phyloP scores from a whole-genome alignment of 169 alveolate species.

The Plasmodium knowlesi region DNA sequence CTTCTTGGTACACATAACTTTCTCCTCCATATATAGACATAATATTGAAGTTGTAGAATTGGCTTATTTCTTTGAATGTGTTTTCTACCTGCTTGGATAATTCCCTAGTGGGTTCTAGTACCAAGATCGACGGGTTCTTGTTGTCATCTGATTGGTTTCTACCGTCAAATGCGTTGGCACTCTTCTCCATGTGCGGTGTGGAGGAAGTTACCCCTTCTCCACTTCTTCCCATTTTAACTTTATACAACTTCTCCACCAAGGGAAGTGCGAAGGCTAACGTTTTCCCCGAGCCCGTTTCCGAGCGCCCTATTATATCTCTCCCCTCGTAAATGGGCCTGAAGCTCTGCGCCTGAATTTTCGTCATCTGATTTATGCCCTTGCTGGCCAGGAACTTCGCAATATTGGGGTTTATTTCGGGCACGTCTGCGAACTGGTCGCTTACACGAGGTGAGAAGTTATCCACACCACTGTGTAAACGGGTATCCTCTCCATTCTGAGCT shows the following conservation, averaged over 20 bases:
- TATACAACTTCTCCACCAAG: constrained; percentile 76
- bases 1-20: constrained; percentile 89
- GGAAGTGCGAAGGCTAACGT: constrained; percentile 93
- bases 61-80: constrained; percentile 81
- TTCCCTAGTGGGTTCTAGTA: constrained; percentile 92
- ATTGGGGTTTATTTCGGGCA: constrained; percentile 25
- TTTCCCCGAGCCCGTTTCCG: constrained; percentile 94
- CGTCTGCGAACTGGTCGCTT: not conserved
- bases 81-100: constrained; percentile 88
- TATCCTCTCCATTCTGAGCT: not conserved
- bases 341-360: constrained; percentile 56
- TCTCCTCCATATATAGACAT: constrained; percentile 93
- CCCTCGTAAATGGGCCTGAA: constrained; percentile 86
- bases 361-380: constrained; percentile 65
- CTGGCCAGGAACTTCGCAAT: constrained; percentile 28
- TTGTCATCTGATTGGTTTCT: constrained; percentile 14
- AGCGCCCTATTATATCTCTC: constrained; percentile 94
- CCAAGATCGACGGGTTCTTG: constrained; percentile 80
- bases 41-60: constrained; percentile 80
- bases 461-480: not conserved
- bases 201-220: not conserved
- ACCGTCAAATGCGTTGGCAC: not conserved
- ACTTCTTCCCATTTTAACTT: not conserved
- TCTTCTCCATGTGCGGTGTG: not conserved
- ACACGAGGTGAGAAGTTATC: not conserved